phyloP scores from a whole-genome alignment of 306 rosid species.

The Prunus mume region DNA sequence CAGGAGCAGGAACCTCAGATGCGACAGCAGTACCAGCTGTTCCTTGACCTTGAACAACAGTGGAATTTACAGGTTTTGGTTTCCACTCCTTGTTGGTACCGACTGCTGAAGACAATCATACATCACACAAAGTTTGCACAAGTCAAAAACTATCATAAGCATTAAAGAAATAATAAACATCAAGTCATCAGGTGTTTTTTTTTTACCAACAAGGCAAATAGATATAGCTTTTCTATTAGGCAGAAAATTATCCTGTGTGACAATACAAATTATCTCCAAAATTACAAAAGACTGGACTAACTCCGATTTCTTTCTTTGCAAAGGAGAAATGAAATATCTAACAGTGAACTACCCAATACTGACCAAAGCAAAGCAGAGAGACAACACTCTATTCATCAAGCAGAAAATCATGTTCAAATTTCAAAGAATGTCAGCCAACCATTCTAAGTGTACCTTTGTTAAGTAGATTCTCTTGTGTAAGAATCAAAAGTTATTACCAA shows the following conservation, averaged over 20 bases:
- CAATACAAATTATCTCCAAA: background rate
- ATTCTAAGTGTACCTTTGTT: background rate
- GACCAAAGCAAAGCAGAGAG: constrained; percentile 1
- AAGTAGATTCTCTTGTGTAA: background rate
- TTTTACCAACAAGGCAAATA: background rate
- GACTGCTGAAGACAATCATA: constrained; percentile 50
- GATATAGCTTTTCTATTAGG: background rate
- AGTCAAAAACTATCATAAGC: constrained; percentile 24
- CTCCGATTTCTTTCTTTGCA: constrained; percentile 6
- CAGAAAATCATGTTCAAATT: background rate
- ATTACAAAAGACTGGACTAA: background rate
- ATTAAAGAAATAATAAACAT: background rate
- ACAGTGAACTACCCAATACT: constrained; percentile 7
- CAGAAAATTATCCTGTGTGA: background rate
- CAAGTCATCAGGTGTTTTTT: background rate
- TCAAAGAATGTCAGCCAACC: background rate
- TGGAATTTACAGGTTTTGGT: constrained; percentile 63
- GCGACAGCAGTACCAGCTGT: constrained; percentile 40
- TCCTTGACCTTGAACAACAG: constrained; percentile 53
- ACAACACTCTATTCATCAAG: constrained; percentile 2
- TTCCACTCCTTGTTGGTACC: constrained; percentile 97
- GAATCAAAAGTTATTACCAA: background rate
- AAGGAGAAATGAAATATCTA: background rate
- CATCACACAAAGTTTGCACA: constrained; percentile 28
- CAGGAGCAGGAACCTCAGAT: constrained; percentile 45